phyloP scores from a whole-genome alignment of 1,284 basidiomycete species.

The Xerocomus amazonicus region DNA sequence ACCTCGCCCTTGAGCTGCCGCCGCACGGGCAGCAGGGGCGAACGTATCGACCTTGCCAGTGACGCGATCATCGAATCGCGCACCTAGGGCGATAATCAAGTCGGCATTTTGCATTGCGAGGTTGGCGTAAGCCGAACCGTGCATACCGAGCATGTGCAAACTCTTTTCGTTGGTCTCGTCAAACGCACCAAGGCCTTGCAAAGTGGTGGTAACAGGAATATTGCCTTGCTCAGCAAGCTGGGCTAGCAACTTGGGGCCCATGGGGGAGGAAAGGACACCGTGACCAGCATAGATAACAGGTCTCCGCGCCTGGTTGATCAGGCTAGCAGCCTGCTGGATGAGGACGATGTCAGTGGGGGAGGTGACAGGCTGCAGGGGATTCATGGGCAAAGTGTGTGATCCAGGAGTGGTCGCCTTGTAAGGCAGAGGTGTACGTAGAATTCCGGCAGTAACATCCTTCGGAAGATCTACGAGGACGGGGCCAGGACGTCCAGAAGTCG shows the following conservation, averaged over 20 bases:
- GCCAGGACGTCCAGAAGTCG: constrained; percentile 93
- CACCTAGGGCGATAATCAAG: constrained; percentile 95
- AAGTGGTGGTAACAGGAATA: constrained; percentile 95
- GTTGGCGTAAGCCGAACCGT: constrained; percentile 97
- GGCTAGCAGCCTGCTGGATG: constrained; percentile 80
- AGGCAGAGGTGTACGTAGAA: constrained; percentile 84
- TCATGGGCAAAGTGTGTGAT: constrained; percentile 70
- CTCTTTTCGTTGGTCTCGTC: constrained; percentile 88
- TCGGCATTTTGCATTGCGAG: constrained; percentile 97
- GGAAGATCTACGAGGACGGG: constrained; percentile 97
- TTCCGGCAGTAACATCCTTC: constrained; percentile 94
- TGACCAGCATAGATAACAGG: constrained; percentile 95
- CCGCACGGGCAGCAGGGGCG: constrained; percentile 86
- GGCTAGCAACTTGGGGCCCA: constrained; percentile 82
- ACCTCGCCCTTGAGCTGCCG: constrained; percentile 82
- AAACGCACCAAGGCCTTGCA: constrained; percentile 94
- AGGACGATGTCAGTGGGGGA: constrained; percentile 61
- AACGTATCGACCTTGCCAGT: constrained; percentile 91
- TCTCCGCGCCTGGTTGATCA: constrained; percentile 90
- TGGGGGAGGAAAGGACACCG: constrained; percentile 80
- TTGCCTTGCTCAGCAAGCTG: constrained; percentile 82
- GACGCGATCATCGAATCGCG: constrained; percentile 96
- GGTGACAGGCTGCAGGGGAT: constrained; percentile 59
- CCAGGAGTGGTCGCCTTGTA: constrained; percentile 88
- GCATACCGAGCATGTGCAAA: constrained; percentile 99